Evolutionary conservation across 768 basidiomycete genomes (phyloP), one percentile per base, ranked within the genome.

Genomic region (Amyloporia xantha): DNA sequence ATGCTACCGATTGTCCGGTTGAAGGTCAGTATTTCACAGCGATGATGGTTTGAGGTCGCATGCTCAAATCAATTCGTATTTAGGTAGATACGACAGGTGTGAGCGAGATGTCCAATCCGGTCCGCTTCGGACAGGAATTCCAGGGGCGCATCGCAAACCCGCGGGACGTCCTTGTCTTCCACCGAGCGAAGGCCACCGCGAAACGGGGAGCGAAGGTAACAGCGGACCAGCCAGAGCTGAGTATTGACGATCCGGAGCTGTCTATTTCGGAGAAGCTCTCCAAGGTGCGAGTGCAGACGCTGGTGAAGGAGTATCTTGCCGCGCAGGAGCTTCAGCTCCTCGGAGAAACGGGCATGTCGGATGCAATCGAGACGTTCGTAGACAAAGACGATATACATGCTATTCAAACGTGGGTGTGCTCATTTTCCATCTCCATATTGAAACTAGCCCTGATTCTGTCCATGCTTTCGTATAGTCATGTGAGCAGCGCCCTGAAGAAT

Each of bases 301-400:
- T 99, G 19, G 96, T 99, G 39, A 78, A 82, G 63, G 91, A 97
- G 67, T 98, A 95, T 64, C 68, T 99, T 41, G 74, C 82, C 5
- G 93, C 91, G 43, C 96, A 98, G 69, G 90, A 94, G 64, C 68
- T 98, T 60, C 92, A 96, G 70, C 68, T 98, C 44, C 70, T 98
- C 15, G 90, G 87, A 1, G 93, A 96, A 68, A 74, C 75, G 36
- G 92, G 86, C 21, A 89, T 99, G 86, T 85, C 84, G 35, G 89
- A 93, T 62, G 96, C 96, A 5, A 93, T 99, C 45, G 84, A 90
- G 71, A 76, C 84, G 66, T 98, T 89, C 67, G 94, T 99, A 51
- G 94, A 97, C 66, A 99, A 99, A 74, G 95, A 97, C 60, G 93
- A 96, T 65, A 82, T 80, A 24, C 88, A 93, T 70, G 91, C 95